Evolutionary conservation across 192 early-diverging fungal genomes (phyloP), one percentile per base, ranked within the genome.

Genomic region (Linnemannia schmuckeri): DNA sequence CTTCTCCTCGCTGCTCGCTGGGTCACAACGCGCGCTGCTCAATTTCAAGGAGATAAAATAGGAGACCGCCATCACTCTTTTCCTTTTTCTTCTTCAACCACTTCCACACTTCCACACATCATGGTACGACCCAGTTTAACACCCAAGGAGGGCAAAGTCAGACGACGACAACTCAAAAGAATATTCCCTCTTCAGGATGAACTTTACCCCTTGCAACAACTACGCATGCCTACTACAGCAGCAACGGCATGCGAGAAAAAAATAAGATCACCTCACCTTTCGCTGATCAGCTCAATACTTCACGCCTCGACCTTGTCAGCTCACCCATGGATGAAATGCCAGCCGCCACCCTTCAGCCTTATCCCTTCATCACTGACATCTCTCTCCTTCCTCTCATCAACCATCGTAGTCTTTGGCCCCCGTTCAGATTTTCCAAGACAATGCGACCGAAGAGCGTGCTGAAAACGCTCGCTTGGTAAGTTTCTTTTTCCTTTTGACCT

Each of bases 401-500:
- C 40, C 42, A 22, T 27, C 49, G 20, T 81, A 92, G 91, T 91
- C 91, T 78, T 74, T 94, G 69, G 89, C 92, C 40, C 96, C 97
- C 52, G 95, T 97, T 78, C 96, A 98, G 88, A 95, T 99, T 82
- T 98, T 99, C 90, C 93, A 96, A 77, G 96, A 98, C 87, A 94
- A 96, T 74, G 96, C 97, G 1, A 94, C 95, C 49, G 97, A 99
- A 90, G 98, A 99, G 91, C 92, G 96, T 70, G 98, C 97, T 42
- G 98, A 99, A 83, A 97, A 98, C 89, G 98, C 98, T 63, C 98
- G 98, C 82, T 85, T 99, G 92, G 96, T 97, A 92, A 86, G 88
- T 8, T 30, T 66, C 30, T 66, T 12, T 24, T 8, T 70, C 47
- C n/a, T 70, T 82, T 38, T 61, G 6, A n/a, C 9, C 2, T n/a